phyloP scores from a whole-genome alignment of 2,329 filamentous ascomycete genomes.

The Fusarium caatingaense region DNA sequence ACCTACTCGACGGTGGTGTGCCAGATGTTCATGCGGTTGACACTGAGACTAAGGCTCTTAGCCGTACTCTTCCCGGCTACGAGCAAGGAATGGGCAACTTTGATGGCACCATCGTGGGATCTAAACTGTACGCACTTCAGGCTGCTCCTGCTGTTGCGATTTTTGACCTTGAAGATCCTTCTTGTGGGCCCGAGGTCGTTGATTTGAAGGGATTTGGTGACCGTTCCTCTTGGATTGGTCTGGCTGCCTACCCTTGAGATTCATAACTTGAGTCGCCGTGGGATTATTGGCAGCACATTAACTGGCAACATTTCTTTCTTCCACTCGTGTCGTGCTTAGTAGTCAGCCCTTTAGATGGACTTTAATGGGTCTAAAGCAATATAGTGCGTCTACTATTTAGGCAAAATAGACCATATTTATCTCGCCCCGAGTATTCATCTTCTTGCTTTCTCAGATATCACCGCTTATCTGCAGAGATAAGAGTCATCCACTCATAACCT shows the following conservation, averaged over 20 bases:
- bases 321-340: neutral
- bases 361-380: no score
- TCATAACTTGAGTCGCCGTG: neutral
- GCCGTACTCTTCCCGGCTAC: neutral
- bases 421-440: neutral
- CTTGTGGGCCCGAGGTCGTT: neutral
- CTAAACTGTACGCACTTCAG: constrained; percentile 5
- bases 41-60: neutral
- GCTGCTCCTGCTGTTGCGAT: neutral
- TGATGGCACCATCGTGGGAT: neutral
- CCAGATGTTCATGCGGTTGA: neutral
- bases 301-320: neutral
- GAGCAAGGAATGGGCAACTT: constrained; percentile 2
- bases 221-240: constrained; percentile 9
- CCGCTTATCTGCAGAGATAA: neutral
- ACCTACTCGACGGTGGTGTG: constrained; percentile 4
- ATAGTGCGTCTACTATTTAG: neutral
- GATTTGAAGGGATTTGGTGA: neutral
- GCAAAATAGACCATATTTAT: neutral
- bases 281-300: neutral
- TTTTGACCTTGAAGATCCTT: neutral
- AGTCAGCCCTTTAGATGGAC: neutral
- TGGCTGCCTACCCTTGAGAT: neutral
- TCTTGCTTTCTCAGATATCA: neutral
- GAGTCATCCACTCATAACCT: neutral